These are phyloP conservation scores for Alloteropsis angusta DNA, from an alignment of 202 grass and related monocot genomes.

Conservation along the genomic window DNA sequence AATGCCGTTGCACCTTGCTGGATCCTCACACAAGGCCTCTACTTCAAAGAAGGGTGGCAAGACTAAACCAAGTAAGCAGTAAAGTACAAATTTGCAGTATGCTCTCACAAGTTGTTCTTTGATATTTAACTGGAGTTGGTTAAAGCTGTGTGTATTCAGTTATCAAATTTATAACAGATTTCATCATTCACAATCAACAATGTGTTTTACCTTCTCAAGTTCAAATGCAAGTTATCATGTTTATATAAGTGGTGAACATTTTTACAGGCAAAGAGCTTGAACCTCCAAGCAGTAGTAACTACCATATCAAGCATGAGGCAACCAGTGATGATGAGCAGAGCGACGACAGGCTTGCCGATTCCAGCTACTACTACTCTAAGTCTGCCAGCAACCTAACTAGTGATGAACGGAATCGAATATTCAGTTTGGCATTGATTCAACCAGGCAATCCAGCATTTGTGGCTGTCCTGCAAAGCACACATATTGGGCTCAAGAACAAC, in stretches of 20 bases:
- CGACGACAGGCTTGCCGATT: not conserved
- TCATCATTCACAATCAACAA: not conserved
- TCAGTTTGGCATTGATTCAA: not conserved
- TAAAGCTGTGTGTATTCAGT: not conserved
- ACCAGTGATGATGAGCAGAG: not conserved
- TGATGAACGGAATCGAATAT: constrained; percentile 8
- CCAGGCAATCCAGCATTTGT: constrained; percentile 23
- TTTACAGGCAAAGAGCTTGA: constrained; percentile 10
- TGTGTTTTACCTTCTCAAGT: not conserved
- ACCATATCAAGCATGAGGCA: not conserved
- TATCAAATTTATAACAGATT: not conserved
- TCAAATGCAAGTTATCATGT: not conserved
- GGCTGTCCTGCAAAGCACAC: not conserved
- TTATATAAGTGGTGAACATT: not conserved
- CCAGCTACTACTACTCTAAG: constrained; percentile 24
- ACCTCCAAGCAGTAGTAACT: not conserved
- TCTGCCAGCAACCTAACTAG: not conserved
- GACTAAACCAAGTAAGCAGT: not conserved
- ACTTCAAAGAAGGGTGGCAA: not conserved
- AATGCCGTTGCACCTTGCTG: not conserved
- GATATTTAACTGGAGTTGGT: not conserved
- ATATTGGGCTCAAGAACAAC: not conserved
- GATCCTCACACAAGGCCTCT: not conserved
- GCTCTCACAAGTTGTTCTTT: not conserved
- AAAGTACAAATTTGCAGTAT: not conserved